Evolutionary conservation across 495 filamentous ascomycete genomes (phyloP).

Genomic region (Penicillium fimorum): DNA sequence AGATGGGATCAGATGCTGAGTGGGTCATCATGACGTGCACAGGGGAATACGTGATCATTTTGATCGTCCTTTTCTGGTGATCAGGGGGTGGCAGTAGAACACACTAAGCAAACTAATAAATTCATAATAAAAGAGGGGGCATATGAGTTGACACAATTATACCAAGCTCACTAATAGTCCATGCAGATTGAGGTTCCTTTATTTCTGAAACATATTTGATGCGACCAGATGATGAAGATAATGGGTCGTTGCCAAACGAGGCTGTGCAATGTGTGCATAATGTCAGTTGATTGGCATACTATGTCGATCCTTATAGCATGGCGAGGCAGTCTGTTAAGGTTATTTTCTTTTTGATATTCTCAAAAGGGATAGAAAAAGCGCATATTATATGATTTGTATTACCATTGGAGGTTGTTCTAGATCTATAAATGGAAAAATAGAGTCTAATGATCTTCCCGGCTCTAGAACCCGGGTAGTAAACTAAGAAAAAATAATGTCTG

Average conservation of each 20-base stretch:
- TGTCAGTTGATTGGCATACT: not conserved
- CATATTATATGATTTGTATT: not conserved
- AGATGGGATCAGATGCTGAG: not conserved
- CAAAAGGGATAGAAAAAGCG: not conserved
- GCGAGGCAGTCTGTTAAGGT: not conserved
- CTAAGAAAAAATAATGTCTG: not conserved
- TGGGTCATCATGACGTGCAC: not conserved
- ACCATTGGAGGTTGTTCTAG: not conserved
- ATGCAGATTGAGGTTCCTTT: slow-evolving; percentile 1
- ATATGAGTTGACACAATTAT: not conserved
- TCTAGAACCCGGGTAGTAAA: not conserved
- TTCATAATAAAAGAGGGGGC: not conserved
- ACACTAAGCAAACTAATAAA: not conserved
- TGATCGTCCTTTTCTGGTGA: not conserved
- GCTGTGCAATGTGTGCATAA: slow-evolving; percentile 13
- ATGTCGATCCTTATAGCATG: slow-evolving; percentile 2
- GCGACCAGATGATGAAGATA: not conserved
- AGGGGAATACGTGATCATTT: not conserved
- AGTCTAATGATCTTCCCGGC: not conserved
- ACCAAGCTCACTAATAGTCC: slow-evolving; percentile 2
- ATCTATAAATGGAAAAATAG: not conserved
- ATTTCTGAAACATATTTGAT: slow-evolving; percentile 15
- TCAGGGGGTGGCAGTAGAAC: slow-evolving; percentile 3
- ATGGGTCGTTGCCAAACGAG: slow-evolving; percentile 6
- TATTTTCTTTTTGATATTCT: not conserved